A percentile compares a stretch with the other conserved stretches of the same genome.
These are phyloP conservation scores for Pseudomonodictys pantanalensis DNA, from an alignment of 495 filamentous ascomycete species.

Conservation along the genomic window DNA sequence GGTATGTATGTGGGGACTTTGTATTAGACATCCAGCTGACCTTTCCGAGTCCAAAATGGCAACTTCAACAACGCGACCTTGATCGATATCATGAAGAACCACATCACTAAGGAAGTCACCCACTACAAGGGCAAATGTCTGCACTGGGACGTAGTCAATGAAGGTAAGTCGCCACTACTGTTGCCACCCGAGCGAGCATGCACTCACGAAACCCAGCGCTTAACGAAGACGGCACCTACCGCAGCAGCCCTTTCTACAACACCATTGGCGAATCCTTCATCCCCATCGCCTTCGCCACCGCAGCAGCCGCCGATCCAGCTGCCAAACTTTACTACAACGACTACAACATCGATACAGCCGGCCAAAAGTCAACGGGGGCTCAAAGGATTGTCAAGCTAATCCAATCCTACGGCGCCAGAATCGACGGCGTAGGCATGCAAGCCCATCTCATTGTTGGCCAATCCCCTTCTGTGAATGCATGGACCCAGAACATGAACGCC, in stretches of 20 bases:
- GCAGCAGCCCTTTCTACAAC: conserved; percentile 45
- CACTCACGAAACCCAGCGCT: conserved; percentile 6
- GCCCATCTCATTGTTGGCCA: conserved; percentile 58
- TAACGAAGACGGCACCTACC: conserved; percentile 49
- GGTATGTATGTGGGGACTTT: background rate
- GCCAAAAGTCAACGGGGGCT: conserved; percentile 49
- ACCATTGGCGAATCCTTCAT: conserved; percentile 46
- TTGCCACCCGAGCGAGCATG: background rate
- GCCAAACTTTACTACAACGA: conserved; percentile 67
- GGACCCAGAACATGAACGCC: conserved; percentile 17
- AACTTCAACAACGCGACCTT: conserved; percentile 22
- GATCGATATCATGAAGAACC: conserved; percentile 22
- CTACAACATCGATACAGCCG: conserved; percentile 61
- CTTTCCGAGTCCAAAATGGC: background rate
- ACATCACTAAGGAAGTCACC: conserved; percentile 23
- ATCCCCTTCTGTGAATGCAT: conserved; percentile 42
- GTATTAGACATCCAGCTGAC: background rate
- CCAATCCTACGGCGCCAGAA: conserved; percentile 51
- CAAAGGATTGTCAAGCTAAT: conserved; percentile 54
- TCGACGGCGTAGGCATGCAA: conserved; percentile 67
- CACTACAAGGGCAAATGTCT: conserved; percentile 21
- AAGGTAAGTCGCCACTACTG: conserved; percentile 1
- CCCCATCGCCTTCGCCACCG: conserved; percentile 53
- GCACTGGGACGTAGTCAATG: conserved; percentile 32
- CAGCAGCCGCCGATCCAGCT: conserved; percentile 52